A percentile compares a stretch with the other conserved stretches of the same genome.
Evolutionary conservation across 2,329 filamentous ascomycete genomes (phyloP).

Genomic region (Fonsecaea pedrosoi): DNA sequence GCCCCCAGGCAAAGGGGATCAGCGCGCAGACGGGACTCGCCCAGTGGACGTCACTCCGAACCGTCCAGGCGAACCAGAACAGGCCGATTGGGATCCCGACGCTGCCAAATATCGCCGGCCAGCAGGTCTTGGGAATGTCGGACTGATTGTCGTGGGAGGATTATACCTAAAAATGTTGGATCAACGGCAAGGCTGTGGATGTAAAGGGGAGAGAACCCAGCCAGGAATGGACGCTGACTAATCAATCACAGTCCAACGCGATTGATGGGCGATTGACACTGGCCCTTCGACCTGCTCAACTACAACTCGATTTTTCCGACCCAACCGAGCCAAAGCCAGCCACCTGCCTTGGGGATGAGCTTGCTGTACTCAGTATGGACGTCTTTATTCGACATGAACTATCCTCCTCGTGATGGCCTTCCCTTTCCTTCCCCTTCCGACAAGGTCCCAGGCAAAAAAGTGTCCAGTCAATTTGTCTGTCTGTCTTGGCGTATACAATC

Average conservation of each 20-base stretch:
- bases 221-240: not conserved
- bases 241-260: not conserved
- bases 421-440: too few relatives aligned
- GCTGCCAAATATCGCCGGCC: slow-evolving; percentile 47
- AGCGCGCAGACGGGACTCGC: slow-evolving; percentile 41
- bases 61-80: slow-evolving; percentile 48
- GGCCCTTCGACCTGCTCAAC: too few relatives aligned
- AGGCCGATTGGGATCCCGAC: slow-evolving; percentile 23
- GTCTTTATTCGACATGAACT: too few relatives aligned
- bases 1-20: slow-evolving; percentile 39
- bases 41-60: slow-evolving; percentile 50
- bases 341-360: too few relatives aligned
- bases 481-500: too few relatives aligned
- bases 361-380: too few relatives aligned
- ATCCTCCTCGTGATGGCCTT: too few relatives aligned
- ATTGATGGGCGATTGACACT: too few relatives aligned
- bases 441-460: too few relatives aligned
- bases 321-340: too few relatives aligned
- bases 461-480: too few relatives aligned
- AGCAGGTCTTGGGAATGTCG: not conserved
- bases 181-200: not conserved
- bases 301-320: too few relatives aligned
- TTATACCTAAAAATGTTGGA: not conserved
- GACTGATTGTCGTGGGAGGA: not conserved
- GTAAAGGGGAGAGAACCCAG: not conserved